Base-by-base conservation (phyloP, 495 filamentous ascomycete genomes). In the Chaetomidium leptoderma region DNA sequence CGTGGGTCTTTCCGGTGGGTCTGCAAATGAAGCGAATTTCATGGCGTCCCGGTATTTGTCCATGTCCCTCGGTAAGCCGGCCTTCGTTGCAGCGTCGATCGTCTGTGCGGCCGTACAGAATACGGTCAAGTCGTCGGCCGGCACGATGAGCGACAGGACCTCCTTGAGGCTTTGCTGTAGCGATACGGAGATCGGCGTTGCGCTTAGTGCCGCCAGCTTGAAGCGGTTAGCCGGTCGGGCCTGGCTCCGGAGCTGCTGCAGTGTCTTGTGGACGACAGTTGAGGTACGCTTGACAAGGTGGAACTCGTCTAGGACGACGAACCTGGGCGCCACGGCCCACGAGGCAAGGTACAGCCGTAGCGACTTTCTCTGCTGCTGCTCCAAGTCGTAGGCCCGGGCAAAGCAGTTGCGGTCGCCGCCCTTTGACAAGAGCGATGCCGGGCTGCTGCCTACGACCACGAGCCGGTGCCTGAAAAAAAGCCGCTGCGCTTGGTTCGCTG, bases 241-340 rank as follows among this genome's bases (percentile, higher is more conserved):
- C 19, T 11, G 42, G 2, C 9, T 44, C 42, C 42, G 42, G 2
- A 44, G 2, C 42, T 44, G 42, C 2, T 26, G 2, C 2, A 56
- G 53, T 46, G 43, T 10, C 42, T 24, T 36, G 43, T 56, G 39
- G 1, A 56, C 43, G 6, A 9, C 19, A 23, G 53, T 56, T 29
- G 40, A 33, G 40, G 6, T 7, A 10, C 21, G 21, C 35, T 56
- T 56, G 32, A n/a, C 53, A 4, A 10, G 8, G 53, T 56, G 53
- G 43, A 56, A 56, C 16, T 56, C 53, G 53, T 56, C 43, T 37
- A 56, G 43, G 42, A 56, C 43, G 32, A 56, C 53, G 43, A 56
- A 48, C 27, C 56, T 49, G n/a, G 56, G 56, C 35, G 27, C 36
- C 32, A 58, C 37, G 26, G 56, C 56, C 48, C 48, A 58, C n/a